Evolutionary conservation across 192 early-diverging fungal genomes (phyloP).

Genomic region (Chytriomyces sp.): DNA sequence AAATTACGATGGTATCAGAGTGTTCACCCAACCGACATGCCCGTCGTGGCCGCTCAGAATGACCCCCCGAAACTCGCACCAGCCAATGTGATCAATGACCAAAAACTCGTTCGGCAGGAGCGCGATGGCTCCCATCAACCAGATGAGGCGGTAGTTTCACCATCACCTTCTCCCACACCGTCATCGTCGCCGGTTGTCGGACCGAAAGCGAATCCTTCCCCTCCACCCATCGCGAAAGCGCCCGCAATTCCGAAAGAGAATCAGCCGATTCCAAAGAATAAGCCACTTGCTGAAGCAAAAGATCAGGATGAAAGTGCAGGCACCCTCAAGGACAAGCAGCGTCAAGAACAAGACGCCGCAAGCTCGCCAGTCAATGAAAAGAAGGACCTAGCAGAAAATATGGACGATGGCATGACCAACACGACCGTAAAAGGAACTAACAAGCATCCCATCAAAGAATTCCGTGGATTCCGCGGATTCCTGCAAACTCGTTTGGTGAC

Average conservation of each 20-base stretch:
- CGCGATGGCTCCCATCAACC: too few species aligned
- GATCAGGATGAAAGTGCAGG: not conserved
- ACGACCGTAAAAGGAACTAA: constrained; percentile 8
- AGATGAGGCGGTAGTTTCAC: too few species aligned
- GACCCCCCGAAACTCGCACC: not conserved
- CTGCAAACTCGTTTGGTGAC: constrained; percentile 36
- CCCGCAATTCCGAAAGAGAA: not conserved
- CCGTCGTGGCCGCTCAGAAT: not conserved
- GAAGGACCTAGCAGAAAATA: not conserved
- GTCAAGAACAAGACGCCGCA: not conserved
- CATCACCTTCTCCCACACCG: too few species aligned
- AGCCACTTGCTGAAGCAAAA: not conserved
- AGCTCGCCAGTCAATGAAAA: not conserved
- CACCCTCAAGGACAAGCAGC: not conserved
- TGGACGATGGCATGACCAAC: not conserved
- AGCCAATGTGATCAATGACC: not conserved
- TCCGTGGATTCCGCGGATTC: constrained; percentile 25
- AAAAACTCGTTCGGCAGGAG: not conserved
- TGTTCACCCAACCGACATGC: not conserved
- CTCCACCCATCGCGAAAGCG: not conserved
- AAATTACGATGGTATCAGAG: constrained; percentile 8
- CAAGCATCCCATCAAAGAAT: constrained; percentile 16
- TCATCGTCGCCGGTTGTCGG: not conserved
- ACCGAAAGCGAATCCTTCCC: not conserved
- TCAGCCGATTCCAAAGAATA: not conserved